Percentiles rank a stretch among this genome's conserved stretches.
These are phyloP conservation scores for Blastobotrys elegans DNA, from an alignment of 1,139 yeast species.

Conservation along the genomic window DNA sequence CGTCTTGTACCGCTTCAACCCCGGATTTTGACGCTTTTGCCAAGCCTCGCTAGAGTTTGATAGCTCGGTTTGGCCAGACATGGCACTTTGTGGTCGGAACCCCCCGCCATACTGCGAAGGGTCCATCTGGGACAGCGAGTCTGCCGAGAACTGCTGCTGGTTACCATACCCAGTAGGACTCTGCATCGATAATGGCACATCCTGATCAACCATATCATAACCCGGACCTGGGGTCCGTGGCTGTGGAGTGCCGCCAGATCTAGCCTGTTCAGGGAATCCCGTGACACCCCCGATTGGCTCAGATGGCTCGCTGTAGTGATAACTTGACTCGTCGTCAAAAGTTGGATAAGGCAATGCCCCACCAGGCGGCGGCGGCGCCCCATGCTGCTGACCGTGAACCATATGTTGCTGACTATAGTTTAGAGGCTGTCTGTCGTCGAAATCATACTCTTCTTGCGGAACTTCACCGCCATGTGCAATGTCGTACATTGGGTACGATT, in stretches of 20 bases:
- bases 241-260: background rate
- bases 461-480: conserved; percentile 20
- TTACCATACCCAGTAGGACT: conserved; percentile 11
- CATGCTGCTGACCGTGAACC: conserved; percentile 2
- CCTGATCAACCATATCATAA: conserved; percentile 14
- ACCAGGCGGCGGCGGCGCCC: conserved; percentile 15
- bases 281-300: conserved; percentile 30
- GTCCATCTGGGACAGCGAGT: conserved; percentile 14
- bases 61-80: conserved; percentile 19
- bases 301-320: conserved; percentile 15
- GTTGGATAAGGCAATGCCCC: conserved; percentile 23
- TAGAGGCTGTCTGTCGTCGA: conserved; percentile 22
- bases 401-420: conserved; percentile 9
- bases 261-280: conserved; percentile 19
- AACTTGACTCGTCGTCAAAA: conserved; percentile 20
- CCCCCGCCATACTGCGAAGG: conserved; percentile 9
- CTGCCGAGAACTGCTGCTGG: conserved; percentile 13
- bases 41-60: conserved; percentile 23
- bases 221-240: background rate
- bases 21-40: conserved; percentile 23
- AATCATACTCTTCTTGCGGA: conserved; percentile 17
- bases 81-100: conserved; percentile 20
- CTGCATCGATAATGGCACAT: conserved; percentile 13
- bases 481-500: conserved; percentile 24
- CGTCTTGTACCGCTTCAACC: conserved; percentile 33